A percentile compares a stretch with the other conserved stretches of the same genome.
Evolutionary conservation across 2,329 filamentous ascomycete genomes (phyloP).

Genomic region (Exophiala sp.): DNA sequence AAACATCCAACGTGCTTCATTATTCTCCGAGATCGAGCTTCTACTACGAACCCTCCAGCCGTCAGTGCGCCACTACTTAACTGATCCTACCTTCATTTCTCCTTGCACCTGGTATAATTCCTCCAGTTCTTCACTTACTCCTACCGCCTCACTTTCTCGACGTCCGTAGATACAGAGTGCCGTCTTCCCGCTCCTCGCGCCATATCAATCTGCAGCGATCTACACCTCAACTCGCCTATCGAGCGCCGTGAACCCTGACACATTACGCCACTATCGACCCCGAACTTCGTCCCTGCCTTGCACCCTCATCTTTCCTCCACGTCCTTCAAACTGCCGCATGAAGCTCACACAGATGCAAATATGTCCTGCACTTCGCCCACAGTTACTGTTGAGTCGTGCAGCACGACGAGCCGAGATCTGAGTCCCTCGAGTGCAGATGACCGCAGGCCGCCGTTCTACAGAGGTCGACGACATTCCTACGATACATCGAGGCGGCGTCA

Average conservation of each 20-base stretch:
- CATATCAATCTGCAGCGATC: background rate
- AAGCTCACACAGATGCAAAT: background rate
- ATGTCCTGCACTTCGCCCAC: conserved; percentile 23
- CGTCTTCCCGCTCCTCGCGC: background rate
- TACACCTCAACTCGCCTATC: background rate
- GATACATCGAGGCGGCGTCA: conserved; percentile 38
- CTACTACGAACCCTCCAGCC: background rate
- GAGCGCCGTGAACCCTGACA: background rate
- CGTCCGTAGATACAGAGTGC: background rate
- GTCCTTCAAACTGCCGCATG: conserved; percentile 13
- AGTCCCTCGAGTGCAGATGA: conserved; percentile 17
- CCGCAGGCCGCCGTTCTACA: conserved; percentile 21
- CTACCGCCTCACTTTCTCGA: background rate
- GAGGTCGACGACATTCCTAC: conserved; percentile 43
- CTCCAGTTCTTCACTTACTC: background rate
- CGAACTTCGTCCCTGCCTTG: background rate
- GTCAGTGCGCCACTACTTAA: background rate
- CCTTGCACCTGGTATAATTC: background rate
- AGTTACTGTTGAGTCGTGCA: conserved; percentile 15
- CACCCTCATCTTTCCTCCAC: background rate
- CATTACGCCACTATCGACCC: background rate
- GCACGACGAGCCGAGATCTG: conserved; percentile 10
- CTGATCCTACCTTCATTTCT: background rate
- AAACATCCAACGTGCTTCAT: background rate
- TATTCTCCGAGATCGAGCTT: background rate